Evolutionary conservation across 1,284 basidiomycete species (phyloP).

Genomic region (Microbotryum silenes-acaulis): DNA sequence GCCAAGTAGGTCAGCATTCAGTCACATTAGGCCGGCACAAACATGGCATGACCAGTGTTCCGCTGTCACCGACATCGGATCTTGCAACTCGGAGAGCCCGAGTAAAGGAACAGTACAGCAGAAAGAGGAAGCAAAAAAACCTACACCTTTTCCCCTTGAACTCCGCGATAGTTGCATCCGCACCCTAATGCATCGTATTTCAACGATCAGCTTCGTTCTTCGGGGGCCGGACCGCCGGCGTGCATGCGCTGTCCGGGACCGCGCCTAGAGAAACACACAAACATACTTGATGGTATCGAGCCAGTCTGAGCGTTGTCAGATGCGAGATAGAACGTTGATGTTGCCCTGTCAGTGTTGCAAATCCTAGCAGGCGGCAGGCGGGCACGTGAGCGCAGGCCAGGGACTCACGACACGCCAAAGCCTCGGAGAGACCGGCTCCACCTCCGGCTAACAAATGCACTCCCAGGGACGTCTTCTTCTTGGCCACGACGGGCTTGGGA

Average conservation of each 20-base stretch:
- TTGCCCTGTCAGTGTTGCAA: no score
- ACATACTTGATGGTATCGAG: conserved; percentile 84
- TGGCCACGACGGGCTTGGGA: conserved; percentile 5
- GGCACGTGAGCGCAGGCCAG: background rate
- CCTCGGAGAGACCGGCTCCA: conserved; percentile 82
- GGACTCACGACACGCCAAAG: conserved; percentile 46
- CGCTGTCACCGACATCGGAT: background rate
- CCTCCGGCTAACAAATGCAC: conserved; percentile 89
- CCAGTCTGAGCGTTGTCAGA: conserved; percentile 49
- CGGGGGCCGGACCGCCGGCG: no score
- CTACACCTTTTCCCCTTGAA: conserved; percentile 65
- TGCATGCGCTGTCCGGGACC: background rate
- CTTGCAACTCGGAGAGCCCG: background rate
- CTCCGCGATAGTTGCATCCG: conserved; percentile 52
- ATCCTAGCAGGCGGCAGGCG: no score
- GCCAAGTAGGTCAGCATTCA: background rate
- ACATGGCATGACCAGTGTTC: background rate
- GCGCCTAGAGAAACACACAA: background rate
- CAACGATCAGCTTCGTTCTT: background rate
- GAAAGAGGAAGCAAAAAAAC: background rate
- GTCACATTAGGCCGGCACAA: background rate
- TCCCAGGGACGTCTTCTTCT: conserved; percentile 54
- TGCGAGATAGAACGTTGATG: background rate
- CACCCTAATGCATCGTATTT: conserved; percentile 3
- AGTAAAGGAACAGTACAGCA: background rate